Base-by-base conservation (phyloP, 2,329 filamentous ascomycete genomes). In the Chalaropsis ovoidea region DNA sequence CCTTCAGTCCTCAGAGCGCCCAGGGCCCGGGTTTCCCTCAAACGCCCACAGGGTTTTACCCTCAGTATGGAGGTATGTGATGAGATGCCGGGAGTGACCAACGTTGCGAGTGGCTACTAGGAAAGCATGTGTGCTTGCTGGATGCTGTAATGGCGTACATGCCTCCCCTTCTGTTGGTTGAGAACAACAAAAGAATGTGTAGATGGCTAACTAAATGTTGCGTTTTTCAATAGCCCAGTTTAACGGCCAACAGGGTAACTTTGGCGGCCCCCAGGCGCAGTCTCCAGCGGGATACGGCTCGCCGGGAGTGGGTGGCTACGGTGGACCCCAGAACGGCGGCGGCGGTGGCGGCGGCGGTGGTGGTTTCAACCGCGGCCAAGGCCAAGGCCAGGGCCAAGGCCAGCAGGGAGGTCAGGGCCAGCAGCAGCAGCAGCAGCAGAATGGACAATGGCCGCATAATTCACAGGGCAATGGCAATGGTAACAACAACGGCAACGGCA, bases 341-440 rank as follows among this genome's bases (percentile, higher is more conserved):
- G 90, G 90, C 68, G 96, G 91, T 73, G 90, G 89, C 73, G 88
- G 89, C 71, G 90, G 89, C 71, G 90, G 90, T 68, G 96, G 91
- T 73, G 47, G 47, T 19, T 56, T 56, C 52, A 56, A 56, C 27
- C 52, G 52, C 22, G 24, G 24, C 52, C 52, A 56, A 56, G 52
- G 52, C 27, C 52, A 56, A 31, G 90, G 89, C 69, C 82, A 85
- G n/a, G 52, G 52, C 27, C 52, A 56, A 31, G 90, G 89, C 69
- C 82, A 85, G 54, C 80, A 81, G 43, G 62, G 66, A 3, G 60
- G 47, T 8, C 61, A 52, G 19, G 62, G 63, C 19, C 82, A 85
- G 71, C 80, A 82, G 72, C 27, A 7, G 42, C 52, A 56, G 24
- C 52, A 56, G 47, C 78, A 79, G 47, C 80, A 82, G 49, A 82